Percentiles rank a stretch among this genome's conserved stretches.
These are phyloP conservation scores for Colletotrichum sp. DNA, from an alignment of 2,329 filamentous ascomycete genomes.

Conservation along the genomic window DNA sequence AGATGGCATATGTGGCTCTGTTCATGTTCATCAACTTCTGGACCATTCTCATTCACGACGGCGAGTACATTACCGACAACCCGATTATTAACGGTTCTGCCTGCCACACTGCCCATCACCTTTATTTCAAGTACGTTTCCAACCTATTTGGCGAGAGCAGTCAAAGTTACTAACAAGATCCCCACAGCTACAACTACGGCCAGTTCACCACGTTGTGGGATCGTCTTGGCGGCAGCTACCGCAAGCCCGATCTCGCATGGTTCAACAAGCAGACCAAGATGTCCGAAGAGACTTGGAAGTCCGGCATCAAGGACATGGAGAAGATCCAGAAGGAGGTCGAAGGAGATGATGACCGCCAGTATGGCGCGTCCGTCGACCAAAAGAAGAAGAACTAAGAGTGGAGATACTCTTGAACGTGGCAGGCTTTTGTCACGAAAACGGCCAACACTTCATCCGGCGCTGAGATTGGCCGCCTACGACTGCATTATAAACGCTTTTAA, in stretches of 20 bases:
- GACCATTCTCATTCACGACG: conserved; percentile 96
- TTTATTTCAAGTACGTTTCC: conserved; percentile 36
- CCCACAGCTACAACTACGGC: conserved; percentile 73
- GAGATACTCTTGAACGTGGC: not conserved
- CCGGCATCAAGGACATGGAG: conserved; percentile 66
- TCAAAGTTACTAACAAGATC: conserved; percentile 32
- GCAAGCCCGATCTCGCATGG: conserved; percentile 73
- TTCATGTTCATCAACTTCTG: conserved; percentile 96
- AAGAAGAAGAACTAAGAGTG: conserved; percentile 23
- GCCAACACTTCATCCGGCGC: not conserved
- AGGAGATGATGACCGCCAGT: conserved; percentile 24
- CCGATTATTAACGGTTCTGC: conserved; percentile 94
- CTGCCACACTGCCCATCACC: conserved; percentile 82
- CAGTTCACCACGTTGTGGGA: conserved; percentile 81
- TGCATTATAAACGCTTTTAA: not conserved
- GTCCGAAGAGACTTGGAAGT: conserved; percentile 68
- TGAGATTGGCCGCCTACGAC: not conserved
- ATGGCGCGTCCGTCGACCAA: conserved; percentile 17
- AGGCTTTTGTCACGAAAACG: not conserved
- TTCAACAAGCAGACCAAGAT: conserved; percentile 75
- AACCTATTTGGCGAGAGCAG: too few species aligned
- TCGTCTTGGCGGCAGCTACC: conserved; percentile 72
- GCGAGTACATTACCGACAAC: conserved; percentile 90
- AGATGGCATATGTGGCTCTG: conserved; percentile 82
- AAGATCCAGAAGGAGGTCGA: conserved; percentile 57